Conservation (phyloP, 2,329 filamentous ascomycete genomes). For the Thielaviopsis musarum region DNA sequence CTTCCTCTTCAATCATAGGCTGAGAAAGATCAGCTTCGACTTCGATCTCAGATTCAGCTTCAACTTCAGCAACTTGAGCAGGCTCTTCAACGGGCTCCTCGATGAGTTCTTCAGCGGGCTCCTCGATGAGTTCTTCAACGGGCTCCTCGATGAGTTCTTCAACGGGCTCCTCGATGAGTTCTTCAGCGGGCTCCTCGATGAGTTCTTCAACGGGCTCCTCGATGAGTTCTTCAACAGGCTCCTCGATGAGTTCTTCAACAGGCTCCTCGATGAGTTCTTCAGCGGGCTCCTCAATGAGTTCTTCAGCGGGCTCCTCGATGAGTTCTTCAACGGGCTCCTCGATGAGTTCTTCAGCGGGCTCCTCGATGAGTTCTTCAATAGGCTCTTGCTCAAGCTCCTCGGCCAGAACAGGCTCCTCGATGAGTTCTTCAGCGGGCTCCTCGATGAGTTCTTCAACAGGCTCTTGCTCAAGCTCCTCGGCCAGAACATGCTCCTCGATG, state of each 20-base stretch:
- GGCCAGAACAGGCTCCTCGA: too few species aligned
- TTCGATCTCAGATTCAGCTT: too few species aligned
- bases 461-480: background rate
- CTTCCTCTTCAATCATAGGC: background rate
- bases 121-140: background rate
- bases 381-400: background rate
- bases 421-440: too few species aligned
- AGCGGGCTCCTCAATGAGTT: too few species aligned
- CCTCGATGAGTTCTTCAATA: background rate
- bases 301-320: too few species aligned
- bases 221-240: background rate
- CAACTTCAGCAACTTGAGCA: too few species aligned
- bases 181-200: background rate
- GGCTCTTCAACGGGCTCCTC: too few species aligned
- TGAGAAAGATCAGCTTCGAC: too few species aligned
- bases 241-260: background rate
- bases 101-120: too few species aligned
- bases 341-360: background rate
- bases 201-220: background rate
- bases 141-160: background rate
- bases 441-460: background rate
- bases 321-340: background rate
- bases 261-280: too few species aligned
- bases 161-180: background rate
- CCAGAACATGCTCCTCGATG: background rate